Evolutionary conservation across 2,329 filamentous ascomycete species (phyloP).

Genomic region (Thelonectria olida): DNA sequence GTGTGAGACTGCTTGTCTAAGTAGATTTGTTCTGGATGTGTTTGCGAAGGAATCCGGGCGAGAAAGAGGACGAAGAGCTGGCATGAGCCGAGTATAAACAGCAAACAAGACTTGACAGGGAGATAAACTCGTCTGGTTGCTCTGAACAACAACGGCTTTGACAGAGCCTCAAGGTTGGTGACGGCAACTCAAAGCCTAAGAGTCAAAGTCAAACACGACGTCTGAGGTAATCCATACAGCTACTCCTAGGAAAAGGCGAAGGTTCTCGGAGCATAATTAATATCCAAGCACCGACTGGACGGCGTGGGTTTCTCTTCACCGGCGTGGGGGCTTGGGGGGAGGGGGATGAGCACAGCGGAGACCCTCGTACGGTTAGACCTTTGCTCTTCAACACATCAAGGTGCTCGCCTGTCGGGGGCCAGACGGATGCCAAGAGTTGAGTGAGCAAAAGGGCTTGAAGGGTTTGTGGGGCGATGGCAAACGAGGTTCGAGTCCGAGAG

Average conservation of each 20-base stretch:
- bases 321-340: conserved; percentile 2
- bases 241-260: background rate
- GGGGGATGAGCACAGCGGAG: background rate
- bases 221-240: no score
- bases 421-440: conserved; percentile 8
- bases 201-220: no score
- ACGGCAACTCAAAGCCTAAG: no score
- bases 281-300: background rate
- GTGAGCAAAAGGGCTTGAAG: background rate
- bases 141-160: no score
- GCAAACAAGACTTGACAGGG: background rate
- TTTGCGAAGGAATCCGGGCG: no score
- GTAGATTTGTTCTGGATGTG: background rate
- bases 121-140: no score
- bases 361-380: conserved; percentile 1
- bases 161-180: no score
- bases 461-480: background rate
- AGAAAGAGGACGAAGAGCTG: background rate
- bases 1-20: no score
- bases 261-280: background rate
- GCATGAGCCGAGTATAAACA: conserved; percentile 9
- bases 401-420: conserved; percentile 10
- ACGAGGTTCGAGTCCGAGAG: background rate
- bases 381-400: conserved; percentile 17
- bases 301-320: background rate